Evolutionary conservation across 345 rosid species (phyloP).

Genomic region (Melaleuca quinquenervia): DNA sequence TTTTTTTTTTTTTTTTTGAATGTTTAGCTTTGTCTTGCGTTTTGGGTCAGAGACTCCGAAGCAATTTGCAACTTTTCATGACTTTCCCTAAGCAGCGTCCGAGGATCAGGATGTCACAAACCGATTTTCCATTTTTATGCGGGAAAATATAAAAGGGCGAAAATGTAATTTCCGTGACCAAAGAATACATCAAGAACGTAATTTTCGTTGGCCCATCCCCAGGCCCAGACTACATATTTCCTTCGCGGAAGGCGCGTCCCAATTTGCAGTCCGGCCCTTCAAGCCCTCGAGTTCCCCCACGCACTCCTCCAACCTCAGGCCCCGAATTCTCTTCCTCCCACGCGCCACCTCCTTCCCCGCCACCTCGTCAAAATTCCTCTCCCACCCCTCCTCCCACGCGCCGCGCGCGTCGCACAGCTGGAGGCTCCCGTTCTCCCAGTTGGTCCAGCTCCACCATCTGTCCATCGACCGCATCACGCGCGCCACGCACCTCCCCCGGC

Average conservation of each 20-base stretch:
- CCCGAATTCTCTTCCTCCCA: conserved; percentile 27
- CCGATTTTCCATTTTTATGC: not conserved
- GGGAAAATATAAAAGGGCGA: not conserved
- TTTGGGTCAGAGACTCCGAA: not conserved
- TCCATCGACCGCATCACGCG: conserved; percentile 37
- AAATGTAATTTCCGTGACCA: not conserved
- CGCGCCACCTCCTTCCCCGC: conserved; percentile 41
- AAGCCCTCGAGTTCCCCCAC: conserved; percentile 41
- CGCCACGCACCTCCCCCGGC: conserved; percentile 48
- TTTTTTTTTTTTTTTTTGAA: not conserved
- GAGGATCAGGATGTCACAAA: too few relatives aligned
- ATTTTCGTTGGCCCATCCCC: not conserved
- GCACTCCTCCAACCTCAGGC: conserved; percentile 29
- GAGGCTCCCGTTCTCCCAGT: conserved; percentile 56
- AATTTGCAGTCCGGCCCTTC: conserved; percentile 25
- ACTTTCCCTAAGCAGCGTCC: not conserved
- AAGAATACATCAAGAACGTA: not conserved
- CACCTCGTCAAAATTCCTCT: conserved; percentile 36
- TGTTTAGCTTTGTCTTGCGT: not conserved
- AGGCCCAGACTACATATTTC: conserved; percentile 50
- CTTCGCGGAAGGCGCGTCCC: conserved; percentile 68
- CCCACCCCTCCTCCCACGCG: conserved; percentile 70
- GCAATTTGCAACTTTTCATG: not conserved
- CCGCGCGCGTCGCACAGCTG: conserved; percentile 63
- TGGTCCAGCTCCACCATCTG: conserved; percentile 80